Evolutionary conservation across 78 protist genomes (phyloP), one percentile per base, ranked within the genome.

Genomic region (Acrasis kona): DNA sequence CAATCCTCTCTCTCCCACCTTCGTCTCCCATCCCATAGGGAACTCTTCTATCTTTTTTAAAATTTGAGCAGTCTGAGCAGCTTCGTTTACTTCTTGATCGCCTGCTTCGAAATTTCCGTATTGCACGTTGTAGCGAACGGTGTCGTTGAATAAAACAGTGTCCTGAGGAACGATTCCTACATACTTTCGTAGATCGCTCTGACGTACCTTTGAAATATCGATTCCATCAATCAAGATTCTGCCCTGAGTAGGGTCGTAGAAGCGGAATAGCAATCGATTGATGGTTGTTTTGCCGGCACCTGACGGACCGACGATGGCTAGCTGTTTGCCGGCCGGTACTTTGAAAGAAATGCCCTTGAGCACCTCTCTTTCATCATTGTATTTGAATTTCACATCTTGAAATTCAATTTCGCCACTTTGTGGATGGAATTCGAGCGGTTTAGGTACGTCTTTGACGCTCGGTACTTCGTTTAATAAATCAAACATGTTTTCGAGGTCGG

Each of bases 1-100:
- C 30, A 80, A 41, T 19, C 97, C 97, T 31, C 86, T 37, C 29
- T 87, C 91, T 9, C 97, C 97, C 1, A 91, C 91, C 8, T 6
- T 0, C 5, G 90, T 76, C 7, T 81, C 58, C 77, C 76, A 87
- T 35, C 86, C 88, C 29, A 87, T 84, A 12, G 90, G 85, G 71
- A 89, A 70, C 31, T 36, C 42, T 39, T 19, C 1, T 35, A 94
- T 87, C 2, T 84, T 84, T 5, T 83, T 89, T 66, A 88, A 88
- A 32, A 90, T 77, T 12, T 87, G 78, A 5, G 97, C 92, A 39
- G 27, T 9, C 42, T 28, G 36, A 29, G 77, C 78, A 42, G 82
- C 82, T 4, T 50, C 80, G 30, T 40, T 41, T 32, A 94, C 87
- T 64, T 84, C 86, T n/a, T 32, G 79, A 2, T 7, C 9, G 29